Evolutionary conservation across 305 asterid genomes (phyloP).

Genomic region (Rubia tinctorum): DNA sequence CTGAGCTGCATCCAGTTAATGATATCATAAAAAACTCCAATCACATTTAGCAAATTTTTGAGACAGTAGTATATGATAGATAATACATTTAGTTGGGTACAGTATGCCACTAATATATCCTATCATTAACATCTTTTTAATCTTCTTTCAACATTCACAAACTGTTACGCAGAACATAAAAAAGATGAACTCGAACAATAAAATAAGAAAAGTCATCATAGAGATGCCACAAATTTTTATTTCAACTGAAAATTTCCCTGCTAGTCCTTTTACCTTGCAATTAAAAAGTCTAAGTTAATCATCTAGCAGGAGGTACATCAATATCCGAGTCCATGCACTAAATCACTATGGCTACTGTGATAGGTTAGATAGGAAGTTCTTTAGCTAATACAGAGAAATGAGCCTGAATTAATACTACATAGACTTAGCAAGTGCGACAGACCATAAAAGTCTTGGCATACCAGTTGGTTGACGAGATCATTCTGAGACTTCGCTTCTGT

Average conservation of each 20-base stretch:
- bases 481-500: slow-evolving; percentile 79
- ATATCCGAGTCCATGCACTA: not conserved
- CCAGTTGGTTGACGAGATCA: slow-evolving; percentile 89
- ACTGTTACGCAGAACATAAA: not conserved
- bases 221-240: not conserved
- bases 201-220: not conserved
- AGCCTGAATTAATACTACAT: not conserved
- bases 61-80: not conserved
- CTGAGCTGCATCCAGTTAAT: not conserved
- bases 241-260: not conserved
- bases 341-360: not conserved
- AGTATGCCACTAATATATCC: not conserved
- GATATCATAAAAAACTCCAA: not conserved
- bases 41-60: not conserved
- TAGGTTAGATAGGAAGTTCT: not conserved
- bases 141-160: not conserved
- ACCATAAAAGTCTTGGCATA: slow-evolving; percentile 27
- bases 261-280: not conserved
- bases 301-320: not conserved
- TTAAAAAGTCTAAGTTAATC: not conserved
- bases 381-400: not conserved
- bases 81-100: not conserved
- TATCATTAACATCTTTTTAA: not conserved
- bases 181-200: not conserved
- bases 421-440: not conserved